Conservation (phyloP, 495 filamentous ascomycete genomes). For the Annulohypoxylon stygium region DNA sequence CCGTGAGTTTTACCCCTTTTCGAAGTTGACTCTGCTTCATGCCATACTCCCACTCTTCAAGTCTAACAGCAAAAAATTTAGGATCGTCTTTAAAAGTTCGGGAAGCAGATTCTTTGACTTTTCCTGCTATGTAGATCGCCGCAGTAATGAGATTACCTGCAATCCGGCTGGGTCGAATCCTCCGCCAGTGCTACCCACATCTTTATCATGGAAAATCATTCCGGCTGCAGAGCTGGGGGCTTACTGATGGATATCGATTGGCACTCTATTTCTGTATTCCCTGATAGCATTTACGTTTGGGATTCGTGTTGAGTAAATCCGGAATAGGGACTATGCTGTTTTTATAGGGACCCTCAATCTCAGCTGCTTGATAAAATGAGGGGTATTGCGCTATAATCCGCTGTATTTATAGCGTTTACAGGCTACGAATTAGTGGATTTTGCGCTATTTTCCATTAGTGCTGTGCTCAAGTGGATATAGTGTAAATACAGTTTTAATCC, state of each 20-base stretch:
- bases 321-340: too few species aligned
- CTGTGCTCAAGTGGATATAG: neutral
- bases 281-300: too few species aligned
- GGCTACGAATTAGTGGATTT: neutral
- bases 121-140: conserved; percentile 32
- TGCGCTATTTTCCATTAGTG: neutral
- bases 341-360: too few species aligned
- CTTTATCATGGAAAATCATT: conserved; percentile 31
- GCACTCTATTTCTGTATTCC: neutral
- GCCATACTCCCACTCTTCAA: neutral
- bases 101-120: conserved; percentile 38
- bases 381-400: neutral
- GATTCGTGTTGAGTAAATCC: too few species aligned
- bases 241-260: neutral
- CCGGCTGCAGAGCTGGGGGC: conserved; percentile 17
- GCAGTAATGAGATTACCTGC: conserved; percentile 25
- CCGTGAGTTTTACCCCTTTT: conserved; percentile 31
- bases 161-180: conserved; percentile 21
- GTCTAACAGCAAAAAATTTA: conserved; percentile 10
- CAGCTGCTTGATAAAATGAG: neutral
- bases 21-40: neutral
- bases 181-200: conserved; percentile 30
- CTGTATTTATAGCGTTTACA: neutral
- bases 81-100: conserved; percentile 30
- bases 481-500: too few species aligned